phyloP scores from a whole-genome alignment of 768 basidiomycete species.

The Mycena amicta region DNA sequence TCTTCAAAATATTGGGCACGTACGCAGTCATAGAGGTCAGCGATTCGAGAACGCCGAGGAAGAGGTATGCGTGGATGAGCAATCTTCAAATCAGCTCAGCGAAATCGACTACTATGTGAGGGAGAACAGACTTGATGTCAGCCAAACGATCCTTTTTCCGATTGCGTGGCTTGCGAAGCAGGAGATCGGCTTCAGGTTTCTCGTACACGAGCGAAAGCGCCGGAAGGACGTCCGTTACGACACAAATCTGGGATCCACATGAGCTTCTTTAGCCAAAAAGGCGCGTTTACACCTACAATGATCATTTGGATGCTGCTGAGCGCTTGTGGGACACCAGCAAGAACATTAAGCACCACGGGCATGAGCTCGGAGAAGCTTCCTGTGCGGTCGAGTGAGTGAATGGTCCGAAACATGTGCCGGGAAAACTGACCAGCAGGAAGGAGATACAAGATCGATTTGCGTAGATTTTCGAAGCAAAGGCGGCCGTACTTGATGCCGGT shows the following conservation, averaged over 20 bases:
- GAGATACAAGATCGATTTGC: constrained; percentile 56
- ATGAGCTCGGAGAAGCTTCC: constrained; percentile 61
- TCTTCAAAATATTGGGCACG: constrained; percentile 3
- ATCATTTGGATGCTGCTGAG: constrained; percentile 44
- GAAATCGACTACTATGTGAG: background rate
- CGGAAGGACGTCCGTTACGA: constrained; percentile 58
- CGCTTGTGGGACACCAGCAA: constrained; percentile 38
- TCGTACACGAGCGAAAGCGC: constrained; percentile 60
- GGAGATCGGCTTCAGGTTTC: constrained; percentile 61
- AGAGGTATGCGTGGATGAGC: constrained; percentile 59
- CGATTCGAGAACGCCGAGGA: constrained; percentile 52
- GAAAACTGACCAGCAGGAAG: constrained; percentile 47
- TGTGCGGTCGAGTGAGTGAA: background rate
- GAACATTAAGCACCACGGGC: constrained; percentile 56
- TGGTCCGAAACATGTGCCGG: background rate
- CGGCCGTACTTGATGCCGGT: constrained; percentile 68
- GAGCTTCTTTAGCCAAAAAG: no score
- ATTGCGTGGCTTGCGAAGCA: constrained; percentile 57
- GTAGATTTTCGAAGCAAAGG: constrained; percentile 65
- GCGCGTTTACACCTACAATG: constrained; percentile 44
- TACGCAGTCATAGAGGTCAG: constrained; percentile 54
- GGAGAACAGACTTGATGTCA: constrained; percentile 36
- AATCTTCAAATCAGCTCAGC: constrained; percentile 24
- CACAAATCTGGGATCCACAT: constrained; percentile 59
- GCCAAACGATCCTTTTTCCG: constrained; percentile 58